A percentile compares a stretch with the other conserved stretches of the same genome.
Evolutionary conservation across 1,139 yeast genomes (phyloP).

Genomic region (Scheffersomyces insectosa): DNA sequence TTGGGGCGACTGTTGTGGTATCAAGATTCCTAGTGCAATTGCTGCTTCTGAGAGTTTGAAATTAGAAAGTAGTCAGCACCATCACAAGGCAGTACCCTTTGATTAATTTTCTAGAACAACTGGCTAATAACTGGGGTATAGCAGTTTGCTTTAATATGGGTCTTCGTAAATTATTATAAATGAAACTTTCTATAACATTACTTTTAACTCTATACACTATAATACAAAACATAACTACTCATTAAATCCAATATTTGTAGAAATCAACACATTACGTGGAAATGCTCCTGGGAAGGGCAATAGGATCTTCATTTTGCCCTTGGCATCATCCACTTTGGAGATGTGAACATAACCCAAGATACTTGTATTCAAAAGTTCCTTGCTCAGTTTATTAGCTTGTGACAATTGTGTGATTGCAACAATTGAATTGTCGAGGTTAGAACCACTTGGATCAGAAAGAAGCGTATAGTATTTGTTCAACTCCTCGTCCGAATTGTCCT

Average conservation of each 20-base stretch:
- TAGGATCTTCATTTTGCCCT: constrained; percentile 68
- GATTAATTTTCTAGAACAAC: constrained; percentile 41
- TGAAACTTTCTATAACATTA: no score
- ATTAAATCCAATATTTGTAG: constrained; percentile 69
- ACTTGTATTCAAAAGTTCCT: constrained; percentile 55
- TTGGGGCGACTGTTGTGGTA: constrained; percentile 99
- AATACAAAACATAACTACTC: constrained; percentile 39
- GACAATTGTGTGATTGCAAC: constrained; percentile 72
- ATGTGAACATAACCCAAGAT: constrained; percentile 66
- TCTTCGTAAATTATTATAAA: no score
- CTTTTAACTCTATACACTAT: no score
- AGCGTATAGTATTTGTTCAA: constrained; percentile 35
- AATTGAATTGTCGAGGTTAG: constrained; percentile 67
- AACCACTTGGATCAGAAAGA: constrained; percentile 45
- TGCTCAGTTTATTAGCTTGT: constrained; percentile 46
- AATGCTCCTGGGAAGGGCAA: constrained; percentile 87
- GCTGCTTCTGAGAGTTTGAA: constrained; percentile 69
- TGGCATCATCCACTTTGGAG: constrained; percentile 59
- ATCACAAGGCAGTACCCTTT: constrained; percentile 62
- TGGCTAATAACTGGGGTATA: not conserved
- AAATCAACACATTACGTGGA: constrained; percentile 65
- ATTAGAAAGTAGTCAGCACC: constrained; percentile 17
- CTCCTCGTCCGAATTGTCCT: constrained; percentile 25
- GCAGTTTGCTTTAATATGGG: not conserved
- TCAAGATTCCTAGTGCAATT: constrained; percentile 90